Evolutionary conservation across 108 stramenopile genomes (phyloP).

Genomic region (Licmophora abbreviata): DNA sequence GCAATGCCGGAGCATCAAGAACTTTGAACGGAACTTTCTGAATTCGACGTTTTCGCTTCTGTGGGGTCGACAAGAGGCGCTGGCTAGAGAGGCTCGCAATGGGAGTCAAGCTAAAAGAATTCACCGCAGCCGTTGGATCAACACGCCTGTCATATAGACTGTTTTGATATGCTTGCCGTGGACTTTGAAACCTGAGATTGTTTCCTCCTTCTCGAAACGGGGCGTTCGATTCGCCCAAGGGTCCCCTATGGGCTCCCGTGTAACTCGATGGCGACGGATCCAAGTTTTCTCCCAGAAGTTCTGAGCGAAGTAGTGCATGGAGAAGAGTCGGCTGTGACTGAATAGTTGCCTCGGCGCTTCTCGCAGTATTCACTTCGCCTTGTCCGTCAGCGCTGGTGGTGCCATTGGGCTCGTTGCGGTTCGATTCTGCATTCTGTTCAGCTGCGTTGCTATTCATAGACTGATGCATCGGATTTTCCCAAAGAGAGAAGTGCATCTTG

Average conservation of each 20-base stretch:
- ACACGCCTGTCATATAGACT: constrained; percentile 23
- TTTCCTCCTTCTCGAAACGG: constrained; percentile 57
- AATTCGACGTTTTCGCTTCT: constrained; percentile 69
- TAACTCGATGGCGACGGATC: constrained; percentile 29
- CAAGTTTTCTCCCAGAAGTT: constrained; percentile 78
- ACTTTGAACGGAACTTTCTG: constrained; percentile 95
- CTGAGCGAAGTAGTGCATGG: constrained; percentile 68
- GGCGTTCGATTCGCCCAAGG: constrained; percentile 3
- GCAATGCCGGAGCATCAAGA: constrained; percentile 95
- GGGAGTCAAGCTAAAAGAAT: constrained; percentile 69
- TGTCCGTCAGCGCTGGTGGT: constrained; percentile 10
- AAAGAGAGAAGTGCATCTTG: constrained; percentile 39
- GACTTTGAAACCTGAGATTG: constrained; percentile 52
- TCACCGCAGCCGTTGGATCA: constrained; percentile 50
- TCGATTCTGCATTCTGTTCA: constrained; percentile 6
- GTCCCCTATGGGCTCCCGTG: constrained; percentile 3
- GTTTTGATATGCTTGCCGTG: constrained; percentile 47
- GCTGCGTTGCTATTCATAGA: constrained; percentile 2
- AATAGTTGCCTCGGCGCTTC: constrained; percentile 1
- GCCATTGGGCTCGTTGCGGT: not conserved
- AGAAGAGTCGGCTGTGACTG: constrained; percentile 42
- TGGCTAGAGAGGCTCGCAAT: constrained; percentile 50
- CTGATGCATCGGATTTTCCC: constrained; percentile 12
- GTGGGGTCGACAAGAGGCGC: constrained; percentile 48
- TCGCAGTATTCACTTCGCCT: constrained; percentile 4